Evolutionary conservation across 805 yeast species (phyloP).

Genomic region (Starmerella tilneyi): DNA sequence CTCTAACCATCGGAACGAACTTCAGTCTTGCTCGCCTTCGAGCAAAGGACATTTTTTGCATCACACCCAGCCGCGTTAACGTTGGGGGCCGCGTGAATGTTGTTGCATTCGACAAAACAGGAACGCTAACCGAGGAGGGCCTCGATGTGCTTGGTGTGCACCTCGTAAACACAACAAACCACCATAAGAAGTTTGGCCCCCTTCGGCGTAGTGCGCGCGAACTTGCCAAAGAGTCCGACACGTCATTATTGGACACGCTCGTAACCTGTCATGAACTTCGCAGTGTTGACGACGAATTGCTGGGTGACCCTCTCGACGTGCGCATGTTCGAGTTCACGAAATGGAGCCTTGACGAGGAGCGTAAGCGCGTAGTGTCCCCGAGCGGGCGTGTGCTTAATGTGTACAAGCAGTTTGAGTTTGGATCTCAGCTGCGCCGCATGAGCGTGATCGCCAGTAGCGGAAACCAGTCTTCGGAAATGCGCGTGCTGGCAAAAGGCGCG

Average conservation of each 20-base stretch:
- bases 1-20: constrained; percentile 90
- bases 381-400: constrained; percentile 33
- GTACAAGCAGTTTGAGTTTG: constrained; percentile 62
- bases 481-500: constrained; percentile 82
- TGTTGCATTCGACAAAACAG: constrained; percentile 92
- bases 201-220: constrained; percentile 14
- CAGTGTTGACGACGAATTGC: constrained; percentile 60
- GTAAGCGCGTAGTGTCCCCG: constrained; percentile 19
- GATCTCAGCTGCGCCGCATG: constrained; percentile 80
- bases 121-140: constrained; percentile 95
- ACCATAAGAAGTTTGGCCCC: constrained; percentile 20
- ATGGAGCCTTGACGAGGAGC: constrained; percentile 68
- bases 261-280: constrained; percentile 82
- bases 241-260: constrained; percentile 31
- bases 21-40: constrained; percentile 76
- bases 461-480: constrained; percentile 28
- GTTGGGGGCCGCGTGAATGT: constrained; percentile 92
- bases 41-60: constrained; percentile 64
- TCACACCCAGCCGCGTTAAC: constrained; percentile 87
- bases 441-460: constrained; percentile 53
- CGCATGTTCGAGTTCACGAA: constrained; percentile 88
- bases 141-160: constrained; percentile 71
- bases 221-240: constrained; percentile 14
- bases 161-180: constrained; percentile 23
- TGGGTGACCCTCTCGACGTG: constrained; percentile 89